Percentiles rank a stretch among this genome's conserved stretches.
Evolutionary conservation across 768 basidiomycete species (phyloP).

Genomic region (Suillus subluteus): DNA sequence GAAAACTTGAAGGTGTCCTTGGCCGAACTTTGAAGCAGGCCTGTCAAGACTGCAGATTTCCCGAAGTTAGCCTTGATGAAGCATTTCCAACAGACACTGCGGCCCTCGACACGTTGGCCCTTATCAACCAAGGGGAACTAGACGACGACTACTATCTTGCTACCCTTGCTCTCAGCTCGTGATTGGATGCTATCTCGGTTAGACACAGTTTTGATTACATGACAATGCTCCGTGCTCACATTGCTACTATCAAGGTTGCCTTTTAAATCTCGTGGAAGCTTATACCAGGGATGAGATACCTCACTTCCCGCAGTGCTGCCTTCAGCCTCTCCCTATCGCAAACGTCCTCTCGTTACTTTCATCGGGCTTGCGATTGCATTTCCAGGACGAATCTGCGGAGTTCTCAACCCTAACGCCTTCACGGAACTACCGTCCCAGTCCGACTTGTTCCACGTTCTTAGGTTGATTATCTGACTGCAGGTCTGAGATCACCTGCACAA

Average conservation of each 20-base stretch:
- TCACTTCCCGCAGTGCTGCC: conserved; percentile 56
- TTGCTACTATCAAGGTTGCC: conserved; percentile 49
- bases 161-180: conserved; percentile 37
- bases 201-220: background rate
- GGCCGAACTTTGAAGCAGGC: conserved; percentile 19
- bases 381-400: conserved; percentile 48
- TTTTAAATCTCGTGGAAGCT: conserved; percentile 43
- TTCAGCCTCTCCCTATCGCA: conserved; percentile 35
- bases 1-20: conserved; percentile 38
- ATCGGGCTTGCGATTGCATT: conserved; percentile 27
- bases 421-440: too few relatives aligned
- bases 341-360: conserved; percentile 34
- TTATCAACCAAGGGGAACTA: conserved; percentile 40
- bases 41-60: conserved; percentile 41
- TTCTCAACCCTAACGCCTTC: conserved; percentile 44
- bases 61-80: conserved; percentile 38
- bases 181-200: background rate
- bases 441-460: too few relatives aligned
- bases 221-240: conserved; percentile 48
- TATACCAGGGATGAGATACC: conserved; percentile 53
- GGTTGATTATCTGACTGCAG: too few relatives aligned
- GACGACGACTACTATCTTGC: conserved; percentile 42
- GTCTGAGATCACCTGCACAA: too few relatives aligned
- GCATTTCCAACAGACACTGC: conserved; percentile 41
- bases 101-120: conserved; percentile 33